Base-by-base conservation (phyloP, 169 alveolate species). In the Besnoitia besnoiti region DNA sequence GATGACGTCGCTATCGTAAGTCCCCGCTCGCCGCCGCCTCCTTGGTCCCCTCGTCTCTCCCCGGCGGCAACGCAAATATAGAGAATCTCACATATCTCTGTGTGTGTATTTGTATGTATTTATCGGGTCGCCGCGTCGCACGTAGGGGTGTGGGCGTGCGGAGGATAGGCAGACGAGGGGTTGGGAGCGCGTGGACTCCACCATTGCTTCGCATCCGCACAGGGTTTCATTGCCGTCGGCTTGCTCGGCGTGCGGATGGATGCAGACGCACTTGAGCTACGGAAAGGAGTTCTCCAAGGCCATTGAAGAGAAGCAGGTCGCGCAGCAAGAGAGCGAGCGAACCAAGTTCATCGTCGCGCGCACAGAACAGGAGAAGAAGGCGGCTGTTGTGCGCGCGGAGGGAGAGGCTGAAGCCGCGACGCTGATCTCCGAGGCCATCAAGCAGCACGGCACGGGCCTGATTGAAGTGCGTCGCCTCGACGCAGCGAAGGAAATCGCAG, bases 391-490 rank as follows among this genome's bases (percentile, higher is more conserved):
- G 40, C 97, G 95, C 88, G 99, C 99, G 1, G 98, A 98, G 94
- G 99, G 99, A 76, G 99, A 99, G 96, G 99, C 99, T 40, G 98
- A 97, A 94, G 99, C 99, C n/a, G 99, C 99, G n/a, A 97, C 97
- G 84, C 94, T 97, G 73, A 98, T 99, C 50, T 98, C 99, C 50
- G 96, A 98, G 49, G 99, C 99, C 35, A 97, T 98, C 39, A 97
- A 98, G 88, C 97, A 96, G 49, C 98, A 97, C 95, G 99, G 99
- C 46, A 92, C 97, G 55, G 99, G 99, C 51, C 96, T 98, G 82
- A 93, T 98, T 40, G 99, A 98, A 92, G 96, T 99, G 44, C 97
- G 99, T 94, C 98, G 99, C 95, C 94, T 99, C 44, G 99, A 99
- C 91, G 99, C 99, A 16, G 99, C 99, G 19, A 98, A 96, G 95